A percentile compares a stretch with the other conserved stretches of the same genome.
Evolutionary conservation across 1,284 basidiomycete genomes (phyloP).

Genomic region (Leccinum subrobustum): DNA sequence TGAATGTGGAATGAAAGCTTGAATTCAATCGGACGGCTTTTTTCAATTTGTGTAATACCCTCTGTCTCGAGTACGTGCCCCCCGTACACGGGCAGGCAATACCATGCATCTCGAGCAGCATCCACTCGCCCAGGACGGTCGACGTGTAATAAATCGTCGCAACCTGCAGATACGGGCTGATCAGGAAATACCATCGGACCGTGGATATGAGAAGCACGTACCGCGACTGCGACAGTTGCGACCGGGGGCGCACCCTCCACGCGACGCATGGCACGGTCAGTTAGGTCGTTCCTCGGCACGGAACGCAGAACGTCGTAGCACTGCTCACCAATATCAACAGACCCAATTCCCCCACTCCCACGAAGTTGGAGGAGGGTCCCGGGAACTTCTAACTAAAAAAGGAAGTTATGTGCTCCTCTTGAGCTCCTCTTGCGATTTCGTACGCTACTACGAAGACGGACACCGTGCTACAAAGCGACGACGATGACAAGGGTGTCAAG

Average conservation of each 20-base stretch:
- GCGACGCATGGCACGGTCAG: neutral
- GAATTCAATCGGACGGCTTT: too few species aligned
- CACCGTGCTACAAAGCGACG: too few species aligned
- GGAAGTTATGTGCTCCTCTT: too few species aligned
- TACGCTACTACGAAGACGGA: too few species aligned
- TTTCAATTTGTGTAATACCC: too few species aligned
- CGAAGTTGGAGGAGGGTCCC: too few species aligned
- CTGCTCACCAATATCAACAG: neutral
- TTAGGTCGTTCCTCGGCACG: neutral
- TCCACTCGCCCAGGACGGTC: neutral
- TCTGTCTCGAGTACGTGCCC: constrained; percentile 13
- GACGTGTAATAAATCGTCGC: neutral
- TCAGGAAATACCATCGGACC: neutral
- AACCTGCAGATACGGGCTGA: neutral
- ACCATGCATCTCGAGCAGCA: neutral
- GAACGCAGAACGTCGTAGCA: neutral
- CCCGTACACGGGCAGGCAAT: neutral
- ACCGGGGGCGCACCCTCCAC: neutral
- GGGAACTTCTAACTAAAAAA: too few species aligned
- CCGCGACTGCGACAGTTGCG: neutral
- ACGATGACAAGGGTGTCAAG: neutral
- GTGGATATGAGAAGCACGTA: neutral
- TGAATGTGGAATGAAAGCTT: constrained; percentile 3
- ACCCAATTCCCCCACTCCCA: too few species aligned
- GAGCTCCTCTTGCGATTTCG: too few species aligned